phyloP scores from a whole-genome alignment of 2,329 filamentous ascomycete genomes.

The Aspergillus novoparasiticus region DNA sequence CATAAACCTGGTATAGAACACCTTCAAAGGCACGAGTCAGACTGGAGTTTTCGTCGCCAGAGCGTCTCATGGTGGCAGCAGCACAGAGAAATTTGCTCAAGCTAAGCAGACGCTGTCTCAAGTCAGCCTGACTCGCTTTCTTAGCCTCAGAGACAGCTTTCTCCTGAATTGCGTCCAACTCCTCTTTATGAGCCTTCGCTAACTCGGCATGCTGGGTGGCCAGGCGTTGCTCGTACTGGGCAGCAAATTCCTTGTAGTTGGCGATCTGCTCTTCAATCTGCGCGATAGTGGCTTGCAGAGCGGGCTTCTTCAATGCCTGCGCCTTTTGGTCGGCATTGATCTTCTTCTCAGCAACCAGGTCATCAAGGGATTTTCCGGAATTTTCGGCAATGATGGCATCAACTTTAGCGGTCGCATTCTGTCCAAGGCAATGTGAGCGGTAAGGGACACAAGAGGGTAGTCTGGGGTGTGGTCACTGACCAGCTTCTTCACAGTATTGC shows the following conservation, averaged over 20 bases:
- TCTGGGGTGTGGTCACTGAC: slow-evolving; percentile 55
- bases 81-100: slow-evolving; percentile 65
- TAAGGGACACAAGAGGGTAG: background rate
- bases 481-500: slow-evolving; percentile 92
- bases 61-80: slow-evolving; percentile 62
- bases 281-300: slow-evolving; percentile 57
- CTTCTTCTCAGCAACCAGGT: slow-evolving; percentile 64
- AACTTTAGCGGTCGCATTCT: slow-evolving; percentile 63
- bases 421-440: slow-evolving; percentile 21
- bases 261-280: slow-evolving; percentile 64
- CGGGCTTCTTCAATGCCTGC: slow-evolving; percentile 64
- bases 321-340: slow-evolving; percentile 68
- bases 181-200: slow-evolving; percentile 57
- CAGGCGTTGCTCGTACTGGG: slow-evolving; percentile 60
- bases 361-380: slow-evolving; percentile 61
- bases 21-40: slow-evolving; percentile 67
- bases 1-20: slow-evolving; percentile 64
- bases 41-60: slow-evolving; percentile 59
- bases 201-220: slow-evolving; percentile 59
- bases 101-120: slow-evolving; percentile 58
- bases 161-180: slow-evolving; percentile 56
- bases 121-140: slow-evolving; percentile 49
- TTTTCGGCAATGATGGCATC: slow-evolving; percentile 64
- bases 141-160: slow-evolving; percentile 53
- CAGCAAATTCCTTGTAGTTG: slow-evolving; percentile 62